Evolutionary conservation across 1,284 basidiomycete species (phyloP), one percentile per base, ranked within the genome.

Genomic region (Leccinum angustisporum): DNA sequence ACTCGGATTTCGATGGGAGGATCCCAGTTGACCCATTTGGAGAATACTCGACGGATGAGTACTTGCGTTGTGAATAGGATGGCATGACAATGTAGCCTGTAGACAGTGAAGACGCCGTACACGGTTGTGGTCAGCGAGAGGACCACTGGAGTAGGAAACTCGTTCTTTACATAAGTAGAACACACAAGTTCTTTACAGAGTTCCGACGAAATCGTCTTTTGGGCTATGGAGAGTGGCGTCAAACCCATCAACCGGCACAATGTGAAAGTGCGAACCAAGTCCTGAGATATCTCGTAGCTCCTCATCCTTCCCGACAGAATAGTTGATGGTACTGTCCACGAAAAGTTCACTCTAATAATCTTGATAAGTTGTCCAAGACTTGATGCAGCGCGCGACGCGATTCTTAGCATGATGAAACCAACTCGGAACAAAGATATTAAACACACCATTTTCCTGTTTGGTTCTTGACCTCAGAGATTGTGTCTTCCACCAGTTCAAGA

Each of bases 391-490:
- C 21, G 21, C 21, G 55, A 63, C 10, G 61, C 33, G 33, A 63
- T 59, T 36, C 34, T 66, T 60, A 61, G 40, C 18, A 50, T 46
- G 54, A 63, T 43, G 53, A 57, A 58, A 16, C 27, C 16, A 56
- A 57, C n/a, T 7, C 16, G 1, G 53, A 51, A 34, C 13, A 34
- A 2, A 48, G 21, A 55, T 10, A 16, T 57, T 38, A 56, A n/a
- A 68, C 83, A 61, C 69, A 94, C 96, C 94, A 95, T 79, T 95
- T 94, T 16, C 97, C 96, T 2, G 95, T 94, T 73, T 95, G 91
- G 74, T 98, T 98, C 82, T 98, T 98, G 66, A 99, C 97, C 79
- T 99, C 97, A 16, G 94, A 94, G 70, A 97, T 98, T 77, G 89
- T 90, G 78, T 99, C 97, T 71, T 27, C 4, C 4, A 27, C 27